A percentile compares a stretch with the other conserved stretches of the same genome.
phyloP scores from a whole-genome alignment of 306 rosid genomes.

The Macrotyloma uniflorum region DNA sequence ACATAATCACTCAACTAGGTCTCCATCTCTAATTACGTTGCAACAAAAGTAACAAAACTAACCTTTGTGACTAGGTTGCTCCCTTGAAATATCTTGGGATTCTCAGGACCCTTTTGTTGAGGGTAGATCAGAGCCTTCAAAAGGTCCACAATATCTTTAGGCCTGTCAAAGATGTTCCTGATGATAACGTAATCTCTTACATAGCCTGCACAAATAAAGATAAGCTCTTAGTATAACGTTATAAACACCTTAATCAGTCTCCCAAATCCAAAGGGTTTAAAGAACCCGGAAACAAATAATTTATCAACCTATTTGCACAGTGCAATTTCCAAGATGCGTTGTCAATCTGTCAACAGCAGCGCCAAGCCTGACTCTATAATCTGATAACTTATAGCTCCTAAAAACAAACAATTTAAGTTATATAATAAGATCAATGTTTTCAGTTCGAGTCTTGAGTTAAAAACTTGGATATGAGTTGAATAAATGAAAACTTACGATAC shows the following conservation, averaged over 20 bases:
- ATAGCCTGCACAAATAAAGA: constrained; percentile 9
- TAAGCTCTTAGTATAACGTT: background rate
- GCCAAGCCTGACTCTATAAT: background rate
- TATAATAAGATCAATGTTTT: background rate
- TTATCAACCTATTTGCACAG: constrained; percentile 20
- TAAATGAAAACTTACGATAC: constrained; percentile 33
- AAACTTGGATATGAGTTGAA: background rate
- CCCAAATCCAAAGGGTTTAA: background rate
- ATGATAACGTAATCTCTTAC: background rate
- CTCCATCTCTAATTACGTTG: background rate
- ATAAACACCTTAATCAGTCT: background rate
- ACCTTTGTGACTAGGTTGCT: background rate
- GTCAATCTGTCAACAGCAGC: background rate
- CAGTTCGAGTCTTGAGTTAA: too few relatives aligned
- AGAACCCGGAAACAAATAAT: background rate
- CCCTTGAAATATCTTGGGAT: constrained; percentile 31
- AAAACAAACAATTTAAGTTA: background rate
- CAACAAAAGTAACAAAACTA: background rate
- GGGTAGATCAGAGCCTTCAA: constrained; percentile 43
- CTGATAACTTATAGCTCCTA: constrained; percentile 30
- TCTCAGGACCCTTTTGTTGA: background rate
- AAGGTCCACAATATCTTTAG: constrained; percentile 35
- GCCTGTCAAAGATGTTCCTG: constrained; percentile 3
- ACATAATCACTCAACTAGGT: background rate
- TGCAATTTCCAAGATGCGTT: background rate